A percentile compares a stretch with the other conserved stretches of the same genome.
These are phyloP conservation scores for Schizonepeta tenuifolia DNA, from an alignment of 257 asterid genomes.

Conservation along the genomic window DNA sequence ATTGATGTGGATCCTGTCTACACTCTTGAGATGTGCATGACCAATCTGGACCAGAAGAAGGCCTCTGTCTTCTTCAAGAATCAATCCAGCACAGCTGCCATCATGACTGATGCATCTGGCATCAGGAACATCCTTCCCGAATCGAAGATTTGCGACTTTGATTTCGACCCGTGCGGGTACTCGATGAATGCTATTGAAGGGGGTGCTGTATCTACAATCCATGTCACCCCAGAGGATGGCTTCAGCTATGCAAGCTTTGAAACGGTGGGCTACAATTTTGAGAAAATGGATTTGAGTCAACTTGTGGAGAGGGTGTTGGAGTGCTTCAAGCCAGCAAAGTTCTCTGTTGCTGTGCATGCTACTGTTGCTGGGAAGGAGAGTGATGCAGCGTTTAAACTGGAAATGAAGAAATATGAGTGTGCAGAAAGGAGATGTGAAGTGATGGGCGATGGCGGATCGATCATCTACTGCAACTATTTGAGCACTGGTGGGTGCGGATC, in stretches of 20 bases:
- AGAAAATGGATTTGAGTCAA: conserved; percentile 37
- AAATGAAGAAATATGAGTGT: conserved; percentile 47
- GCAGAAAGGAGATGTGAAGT: conserved; percentile 58
- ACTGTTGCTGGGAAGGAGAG: conserved; percentile 46
- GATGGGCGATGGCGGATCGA: conserved; percentile 58
- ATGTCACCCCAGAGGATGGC: conserved; percentile 82
- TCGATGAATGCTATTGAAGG: conserved; percentile 83
- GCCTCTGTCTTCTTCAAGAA: conserved; percentile 74
- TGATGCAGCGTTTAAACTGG: conserved; percentile 36
- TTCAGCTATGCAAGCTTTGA: conserved; percentile 92
- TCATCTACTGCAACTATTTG: conserved; percentile 51
- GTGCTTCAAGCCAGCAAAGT: conserved; percentile 72
- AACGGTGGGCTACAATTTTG: conserved; percentile 72
- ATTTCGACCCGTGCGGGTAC: conserved; percentile 87
- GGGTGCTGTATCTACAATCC: conserved; percentile 67
- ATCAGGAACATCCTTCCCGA: conserved; percentile 70
- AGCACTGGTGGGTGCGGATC: conserved; percentile 58
- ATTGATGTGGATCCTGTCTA: conserved; percentile 40
- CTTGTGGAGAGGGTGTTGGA: conserved; percentile 70
- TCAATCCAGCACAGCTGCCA: conserved; percentile 58
- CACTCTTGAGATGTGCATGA: conserved; percentile 91
- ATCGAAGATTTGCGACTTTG: conserved; percentile 73
- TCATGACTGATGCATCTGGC: conserved; percentile 74
- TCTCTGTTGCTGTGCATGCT: conserved; percentile 68
- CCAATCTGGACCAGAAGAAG: conserved; percentile 59